Conservation (phyloP, 192 early-diverging fungal genomes). For the Coemansia sp. region DNA sequence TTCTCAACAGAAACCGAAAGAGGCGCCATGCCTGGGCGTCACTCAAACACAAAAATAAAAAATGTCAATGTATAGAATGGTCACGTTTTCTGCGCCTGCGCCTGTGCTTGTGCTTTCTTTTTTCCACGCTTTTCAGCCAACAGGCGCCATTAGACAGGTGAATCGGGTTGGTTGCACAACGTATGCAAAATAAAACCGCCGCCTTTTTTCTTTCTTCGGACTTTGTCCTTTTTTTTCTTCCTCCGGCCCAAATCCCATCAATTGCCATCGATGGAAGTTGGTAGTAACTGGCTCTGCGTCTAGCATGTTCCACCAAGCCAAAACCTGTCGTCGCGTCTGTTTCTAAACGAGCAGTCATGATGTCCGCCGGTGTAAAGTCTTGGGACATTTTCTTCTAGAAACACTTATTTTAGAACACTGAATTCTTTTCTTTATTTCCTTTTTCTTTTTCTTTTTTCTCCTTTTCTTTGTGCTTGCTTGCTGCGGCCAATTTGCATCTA, state of each 20-base stretch:
- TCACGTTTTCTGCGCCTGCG: background rate
- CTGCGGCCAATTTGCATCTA: background rate
- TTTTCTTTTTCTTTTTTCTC: background rate
- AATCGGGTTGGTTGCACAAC: too few species aligned
- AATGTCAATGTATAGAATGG: background rate
- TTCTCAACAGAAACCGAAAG: too few species aligned
- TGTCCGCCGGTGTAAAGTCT: background rate
- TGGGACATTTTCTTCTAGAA: background rate
- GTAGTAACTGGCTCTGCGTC: too few species aligned
- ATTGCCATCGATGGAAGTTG: background rate
- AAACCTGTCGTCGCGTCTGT: too few species aligned
- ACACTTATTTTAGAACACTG: background rate
- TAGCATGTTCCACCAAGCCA: too few species aligned
- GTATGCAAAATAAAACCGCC: too few species aligned
- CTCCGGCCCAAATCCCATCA: too few species aligned
- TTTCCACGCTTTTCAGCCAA: background rate
- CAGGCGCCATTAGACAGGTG: too few species aligned
- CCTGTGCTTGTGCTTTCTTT: background rate
- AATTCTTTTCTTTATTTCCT: background rate
- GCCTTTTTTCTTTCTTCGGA: background rate
- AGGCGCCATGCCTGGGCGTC: too few species aligned
- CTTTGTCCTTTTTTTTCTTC: background rate
- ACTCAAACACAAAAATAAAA: background rate
- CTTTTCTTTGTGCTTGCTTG: background rate
- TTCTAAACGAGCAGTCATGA: too few species aligned